Evolutionary conservation across 768 basidiomycete genomes (phyloP), one percentile per base, ranked within the genome.

Genomic region (Symmetrospora coprosmae): DNA sequence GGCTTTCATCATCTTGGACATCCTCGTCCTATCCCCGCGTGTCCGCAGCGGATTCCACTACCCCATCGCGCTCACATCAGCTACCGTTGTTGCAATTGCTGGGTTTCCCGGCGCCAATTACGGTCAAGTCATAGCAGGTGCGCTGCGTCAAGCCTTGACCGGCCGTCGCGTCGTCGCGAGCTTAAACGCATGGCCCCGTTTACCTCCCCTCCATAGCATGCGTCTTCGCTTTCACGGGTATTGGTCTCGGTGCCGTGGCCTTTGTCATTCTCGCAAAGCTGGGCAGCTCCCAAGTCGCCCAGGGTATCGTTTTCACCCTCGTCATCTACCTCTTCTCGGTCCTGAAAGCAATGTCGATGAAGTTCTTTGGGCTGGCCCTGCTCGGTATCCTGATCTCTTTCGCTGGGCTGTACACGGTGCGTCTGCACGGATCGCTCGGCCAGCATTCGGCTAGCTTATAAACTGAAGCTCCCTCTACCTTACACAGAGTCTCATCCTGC

Each of bases 221-320:
- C 4, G 4, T 70, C 2, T 60, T 70, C 23, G 71, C 64, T 0
- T 62, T 62, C 3, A 27, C 66, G 0, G 70, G 70, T 2, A 56
- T 69, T 2, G 59, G 60, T 0, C 31, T 70, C 1, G 69, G 69
- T 6, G 56, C 66, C 6, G 35, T 63, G 1, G 58, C 56, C 61
- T 73, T 72, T 61, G 55, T 69, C 4, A 68, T 73, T 16, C 64
- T 72, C 1, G 71, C 72, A 21, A 66, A 72, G 30, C 63, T 73
- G 14, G 61, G 49, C 17, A 41, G 41, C 47, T 65, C 64, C 27
- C 67, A 64, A 19, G 69, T 72, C 39, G 70, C 70, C 1, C 72
- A 72, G 46, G 72, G 66, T 17, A 65, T 73, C 41, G 63, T 71
- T 2, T 71, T 71, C 38, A 67, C 64, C 17, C 21, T 68, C 28